These are phyloP conservation scores for Fimicolochytrium jonesii DNA, from an alignment of 192 early-diverging fungal genomes.

Conservation along the genomic window DNA sequence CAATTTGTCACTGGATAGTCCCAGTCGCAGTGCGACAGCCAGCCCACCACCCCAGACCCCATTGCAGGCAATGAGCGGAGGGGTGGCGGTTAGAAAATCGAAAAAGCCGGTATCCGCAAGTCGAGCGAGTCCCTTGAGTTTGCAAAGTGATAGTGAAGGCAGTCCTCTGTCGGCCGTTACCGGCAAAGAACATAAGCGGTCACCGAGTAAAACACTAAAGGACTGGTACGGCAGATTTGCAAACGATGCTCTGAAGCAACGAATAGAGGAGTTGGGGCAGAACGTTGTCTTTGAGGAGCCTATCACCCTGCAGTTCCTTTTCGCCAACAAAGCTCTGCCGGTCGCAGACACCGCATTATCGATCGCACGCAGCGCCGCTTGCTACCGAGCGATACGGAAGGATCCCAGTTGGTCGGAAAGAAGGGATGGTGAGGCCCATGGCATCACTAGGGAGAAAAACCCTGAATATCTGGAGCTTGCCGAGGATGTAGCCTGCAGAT, in stretches of 20 bases:
- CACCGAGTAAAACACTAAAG: conserved; percentile 9
- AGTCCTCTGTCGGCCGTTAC: neutral
- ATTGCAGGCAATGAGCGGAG: conserved; percentile 15
- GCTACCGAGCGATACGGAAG: conserved; percentile 23
- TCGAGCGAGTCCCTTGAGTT: neutral
- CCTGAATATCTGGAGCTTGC: neutral
- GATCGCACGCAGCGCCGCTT: conserved; percentile 30
- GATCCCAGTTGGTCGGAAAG: conserved; percentile 24
- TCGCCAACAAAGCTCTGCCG: neutral
- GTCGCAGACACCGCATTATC: conserved; percentile 22
- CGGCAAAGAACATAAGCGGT: conserved; percentile 1
- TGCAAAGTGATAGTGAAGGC: neutral
- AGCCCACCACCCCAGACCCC: neutral
- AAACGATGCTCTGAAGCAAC: neutral
- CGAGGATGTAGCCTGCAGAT: conserved; percentile 17
- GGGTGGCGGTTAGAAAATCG: conserved; percentile 16
- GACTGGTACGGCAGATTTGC: conserved; percentile 26
- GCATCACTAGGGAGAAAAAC: neutral
- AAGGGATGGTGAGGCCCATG: conserved; percentile 15
- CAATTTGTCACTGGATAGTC: no score
- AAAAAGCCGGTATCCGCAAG: conserved; percentile 3
- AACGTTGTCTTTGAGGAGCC: conserved; percentile 16
- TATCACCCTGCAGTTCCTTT: conserved; percentile 20
- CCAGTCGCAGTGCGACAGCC: neutral
- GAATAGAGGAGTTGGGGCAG: conserved; percentile 9